Base-by-base conservation (phyloP, 345 rosid species). In the Sapria himalayana region DNA sequence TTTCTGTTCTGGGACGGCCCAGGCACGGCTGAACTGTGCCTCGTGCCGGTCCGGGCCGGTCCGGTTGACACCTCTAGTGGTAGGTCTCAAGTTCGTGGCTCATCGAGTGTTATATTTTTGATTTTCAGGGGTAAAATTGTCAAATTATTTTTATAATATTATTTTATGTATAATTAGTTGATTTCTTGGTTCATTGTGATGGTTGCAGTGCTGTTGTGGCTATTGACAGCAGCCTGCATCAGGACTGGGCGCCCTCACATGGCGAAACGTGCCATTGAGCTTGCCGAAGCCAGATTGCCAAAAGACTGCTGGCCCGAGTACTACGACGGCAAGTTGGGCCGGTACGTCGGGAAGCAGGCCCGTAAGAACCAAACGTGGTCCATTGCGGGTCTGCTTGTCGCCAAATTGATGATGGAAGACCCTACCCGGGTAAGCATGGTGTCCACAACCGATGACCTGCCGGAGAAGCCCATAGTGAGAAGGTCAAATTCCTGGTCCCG, bases 351-450 rank as follows among this genome's bases (percentile, higher is more conserved):
- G 25, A 89, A 89, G 67, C 94, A 89, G 54, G 61, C 98, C 0
- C 74, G 91, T 3, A 89, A 70, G 49, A 45, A 20, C 50, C 94
- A 89, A 37, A 89, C 98, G 2, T 89, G 98, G 98, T 89, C 94
- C 5, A 49, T 76, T 16, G 94, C 94, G 0, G 94, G 98, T 15
- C 82, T 78, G 61, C 64, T 89, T 61, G 93, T 89, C 35, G 85
- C 98, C 4, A 89, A 72, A 70, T 73, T 82, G 98, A 66, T 89
- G 94, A 25, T 82, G 41, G 98, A 89, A 60, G 94, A 89, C 38
- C 98, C 98, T 2, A 78, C 98, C 22, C 91, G 76, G 48, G 33
- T 89, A 38, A 94, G 98, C 21, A 89, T 79, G 94, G 43, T 89
- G 45, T 44, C 93, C 23, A 73, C 79, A 0, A 93, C 76, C 46